Evolutionary conservation across 148 eudicot species (phyloP), one percentile per base, ranked within the genome.

Genomic region (Amaranthus hypochondriacus): DNA sequence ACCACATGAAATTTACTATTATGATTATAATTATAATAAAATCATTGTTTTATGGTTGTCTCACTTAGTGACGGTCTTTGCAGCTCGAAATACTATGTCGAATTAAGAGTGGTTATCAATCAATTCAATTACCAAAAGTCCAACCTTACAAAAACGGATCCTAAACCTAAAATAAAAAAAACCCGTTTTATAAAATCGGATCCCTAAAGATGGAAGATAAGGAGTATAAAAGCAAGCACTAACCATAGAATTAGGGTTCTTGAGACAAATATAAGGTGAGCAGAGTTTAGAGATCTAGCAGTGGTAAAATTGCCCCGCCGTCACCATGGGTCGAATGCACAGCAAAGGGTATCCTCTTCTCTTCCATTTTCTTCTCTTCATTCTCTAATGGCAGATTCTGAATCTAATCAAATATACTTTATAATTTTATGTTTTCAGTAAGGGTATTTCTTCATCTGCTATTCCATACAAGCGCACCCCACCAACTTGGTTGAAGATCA

Each of bases 291-390:
- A 28, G 39, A 28, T 28, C 39, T 28, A 28, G 39, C 39, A 28
- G 39, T 28, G 39, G 39, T 28, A 28, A 2, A 28, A 28, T 28
- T 28, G 46, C 9, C 6, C 13, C 52, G 7, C 62, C 54, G 44
- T 15, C 18, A 68, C 48, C 73, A 76, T 76, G 79, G 79, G 79
- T 60, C 79, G 73, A n/a, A 76, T 76, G 79, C 79, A 76, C 68
- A 76, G 79, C 6, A 1, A 28, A 1, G 73, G 73, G 72, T 68
- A 75, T 4, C 39, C 39, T 39, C 28, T 12, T 12, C 44, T 48
- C 50, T 44, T 28, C 61, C 7, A 68, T 4, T 21, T 12, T 28
- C 9, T 11, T 5, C 28, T 56, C 47, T 56, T 70, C 7, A 0
- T 21, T 13, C 46, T 8, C 12, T 52, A 7, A 12, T 72, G 13